Evolutionary conservation across 75 land plant species (phyloP).

Genomic region (Cupressus sempervirens): DNA sequence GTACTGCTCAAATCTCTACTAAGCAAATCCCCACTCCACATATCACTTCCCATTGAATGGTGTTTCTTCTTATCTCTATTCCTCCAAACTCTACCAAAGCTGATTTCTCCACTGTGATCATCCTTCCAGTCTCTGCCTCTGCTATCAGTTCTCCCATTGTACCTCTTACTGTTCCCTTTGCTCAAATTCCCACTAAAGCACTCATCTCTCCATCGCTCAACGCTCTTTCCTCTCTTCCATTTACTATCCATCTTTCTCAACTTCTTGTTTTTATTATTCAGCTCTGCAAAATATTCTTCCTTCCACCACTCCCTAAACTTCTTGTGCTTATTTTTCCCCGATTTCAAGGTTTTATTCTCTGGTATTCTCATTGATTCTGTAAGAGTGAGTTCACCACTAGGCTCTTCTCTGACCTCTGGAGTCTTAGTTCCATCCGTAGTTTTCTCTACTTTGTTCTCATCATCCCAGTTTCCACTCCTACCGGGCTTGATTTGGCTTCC

Average conservation of each 20-base stretch:
- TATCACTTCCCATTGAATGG: conserved; percentile 35
- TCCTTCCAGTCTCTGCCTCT: conserved; percentile 11
- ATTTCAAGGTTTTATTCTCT: conserved; percentile 13
- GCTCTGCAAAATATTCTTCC: conserved; percentile 69
- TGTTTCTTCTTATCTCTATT: conserved; percentile 38
- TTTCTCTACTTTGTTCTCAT: conserved; percentile 22
- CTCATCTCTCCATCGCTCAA: conserved; percentile 15
- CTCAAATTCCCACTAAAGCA: conserved; percentile 13
- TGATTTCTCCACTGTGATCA: conserved; percentile 12
- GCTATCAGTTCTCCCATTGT: conserved; percentile 6
- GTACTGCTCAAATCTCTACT: conserved; percentile 83
- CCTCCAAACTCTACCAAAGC: conserved; percentile 45
- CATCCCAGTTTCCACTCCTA: conserved; percentile 47
- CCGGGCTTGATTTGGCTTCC: conserved; percentile 60
- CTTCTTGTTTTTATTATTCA: conserved; percentile 37
- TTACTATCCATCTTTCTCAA: conserved; percentile 24
- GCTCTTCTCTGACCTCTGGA: conserved; percentile 24
- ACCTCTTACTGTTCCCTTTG: conserved; percentile 12
- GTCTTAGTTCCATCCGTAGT: conserved; percentile 16
- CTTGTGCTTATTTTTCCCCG: conserved; percentile 25
- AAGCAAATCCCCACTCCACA: conserved; percentile 74
- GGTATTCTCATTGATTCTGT: conserved; percentile 14
- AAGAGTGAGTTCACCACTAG: conserved; percentile 16
- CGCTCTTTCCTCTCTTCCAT: conserved; percentile 19
- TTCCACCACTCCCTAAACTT: conserved; percentile 92